Conservation (phyloP, 2,329 filamentous ascomycete species). For the Rhytidhysteron rufulum region DNA sequence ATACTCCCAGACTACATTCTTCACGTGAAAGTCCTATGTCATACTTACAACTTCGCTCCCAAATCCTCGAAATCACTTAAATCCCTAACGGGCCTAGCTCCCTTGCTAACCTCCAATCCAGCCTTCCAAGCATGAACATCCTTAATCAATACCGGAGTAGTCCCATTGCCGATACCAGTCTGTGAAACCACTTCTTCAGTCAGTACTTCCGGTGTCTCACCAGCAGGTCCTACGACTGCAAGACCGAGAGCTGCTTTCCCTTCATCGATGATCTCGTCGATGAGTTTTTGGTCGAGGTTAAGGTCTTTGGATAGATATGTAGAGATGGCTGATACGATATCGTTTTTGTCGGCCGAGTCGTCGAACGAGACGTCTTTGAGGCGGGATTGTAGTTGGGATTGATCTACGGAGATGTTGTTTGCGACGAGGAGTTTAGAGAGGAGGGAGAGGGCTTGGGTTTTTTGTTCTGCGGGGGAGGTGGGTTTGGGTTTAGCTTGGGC, state of each 20-base stretch:
- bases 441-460: slow-evolving; percentile 33
- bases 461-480: slow-evolving; percentile 40
- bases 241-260: slow-evolving; percentile 46
- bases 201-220: slow-evolving; percentile 31
- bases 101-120: slow-evolving; percentile 66
- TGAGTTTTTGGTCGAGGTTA: slow-evolving; percentile 49
- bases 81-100: slow-evolving; percentile 68
- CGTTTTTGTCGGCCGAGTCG: slow-evolving; percentile 37
- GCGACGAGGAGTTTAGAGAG: slow-evolving; percentile 46
- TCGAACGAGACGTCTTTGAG: slow-evolving; percentile 46
- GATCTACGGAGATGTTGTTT: slow-evolving; percentile 44
- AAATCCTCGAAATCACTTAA: slow-evolving; percentile 78
- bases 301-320: slow-evolving; percentile 43
- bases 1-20: too few species aligned
- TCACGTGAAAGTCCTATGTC: too few species aligned
- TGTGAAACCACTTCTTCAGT: slow-evolving; percentile 25
- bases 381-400: slow-evolving; percentile 38
- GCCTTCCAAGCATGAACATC: slow-evolving; percentile 82
- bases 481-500: slow-evolving; percentile 58
- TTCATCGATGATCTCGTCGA: slow-evolving; percentile 47
- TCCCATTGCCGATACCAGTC: slow-evolving; percentile 19
- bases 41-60: slow-evolving; percentile 3
- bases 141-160: slow-evolving; percentile 59
- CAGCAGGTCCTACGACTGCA: slow-evolving; percentile 17
- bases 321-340: slow-evolving; percentile 49